Percentiles rank a stretch among this genome's conserved stretches.
phyloP scores from a whole-genome alignment of 805 yeast genomes.

The Pichia sporocuriosa region DNA sequence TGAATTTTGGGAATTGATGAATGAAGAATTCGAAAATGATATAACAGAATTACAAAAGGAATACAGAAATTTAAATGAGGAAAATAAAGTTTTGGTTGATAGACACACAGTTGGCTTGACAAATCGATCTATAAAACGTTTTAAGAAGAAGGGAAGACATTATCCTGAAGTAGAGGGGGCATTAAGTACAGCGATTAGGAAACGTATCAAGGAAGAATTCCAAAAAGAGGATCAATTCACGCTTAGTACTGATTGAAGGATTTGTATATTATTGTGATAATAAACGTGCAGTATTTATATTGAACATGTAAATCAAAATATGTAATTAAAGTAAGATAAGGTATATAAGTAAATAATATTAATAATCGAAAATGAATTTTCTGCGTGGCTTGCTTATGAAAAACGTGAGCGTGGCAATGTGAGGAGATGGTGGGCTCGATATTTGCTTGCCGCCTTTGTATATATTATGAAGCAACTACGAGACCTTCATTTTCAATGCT shows the following conservation, averaged over 20 bases:
- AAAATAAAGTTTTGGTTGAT: background rate
- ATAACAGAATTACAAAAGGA: constrained; percentile 17
- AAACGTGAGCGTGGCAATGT: too few species aligned
- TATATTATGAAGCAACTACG: too few species aligned
- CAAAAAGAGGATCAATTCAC: constrained; percentile 7
- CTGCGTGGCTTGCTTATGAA: too few species aligned
- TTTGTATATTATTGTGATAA: too few species aligned
- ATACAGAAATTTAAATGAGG: background rate
- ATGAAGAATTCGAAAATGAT: constrained; percentile 28
- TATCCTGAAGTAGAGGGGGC: constrained; percentile 15
- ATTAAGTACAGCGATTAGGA: constrained; percentile 16
- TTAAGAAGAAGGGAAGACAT: background rate
- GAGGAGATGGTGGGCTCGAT: too few species aligned
- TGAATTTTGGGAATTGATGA: constrained; percentile 28
- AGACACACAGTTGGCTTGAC: background rate
- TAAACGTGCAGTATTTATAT: background rate
- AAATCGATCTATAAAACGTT: background rate
- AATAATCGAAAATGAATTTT: too few species aligned
- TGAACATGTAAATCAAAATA: too few species aligned
- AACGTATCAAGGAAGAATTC: constrained; percentile 15
- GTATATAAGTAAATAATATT: too few species aligned
- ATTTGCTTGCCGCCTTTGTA: too few species aligned
- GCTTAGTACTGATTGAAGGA: constrained; percentile 1
- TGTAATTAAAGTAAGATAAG: too few species aligned
- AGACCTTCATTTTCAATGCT: too few species aligned